Evolutionary conservation across 495 filamentous ascomycete species (phyloP), one percentile per base, ranked within the genome.

Genomic region (Podospora pseudocomata): DNA sequence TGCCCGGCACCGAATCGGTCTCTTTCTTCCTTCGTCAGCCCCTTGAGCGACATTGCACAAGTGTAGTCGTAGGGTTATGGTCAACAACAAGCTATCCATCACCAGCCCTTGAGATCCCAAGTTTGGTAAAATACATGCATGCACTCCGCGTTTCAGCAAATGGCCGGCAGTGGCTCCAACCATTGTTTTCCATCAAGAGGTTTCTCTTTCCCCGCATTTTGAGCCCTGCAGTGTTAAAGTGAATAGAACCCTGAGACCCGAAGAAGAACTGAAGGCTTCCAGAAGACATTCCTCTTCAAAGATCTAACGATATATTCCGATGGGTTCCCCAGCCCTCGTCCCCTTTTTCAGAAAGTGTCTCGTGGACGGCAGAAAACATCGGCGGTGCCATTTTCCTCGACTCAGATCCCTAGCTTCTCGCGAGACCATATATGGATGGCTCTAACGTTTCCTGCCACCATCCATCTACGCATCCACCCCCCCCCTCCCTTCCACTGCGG

Each of bases 131-230:
- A 58, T 58, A 19, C 55, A 58, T 58, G 55, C 55, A 26, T 58
- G 55, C 55, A 58, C 55, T 58, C 55, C 55, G 55, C 55, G 55
- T 58, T 58, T 58, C 55, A 58, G 55, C 23, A 58, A 58, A 58
- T 58, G 55, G 55, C 55, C 55, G 55, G 55, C 55, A 58, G 26
- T 20, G 55, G 55, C 13, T 13, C 13, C 55, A 58, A 58, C 55
- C 55, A 58, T 58, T 58, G 55, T 20, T 58, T 58, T 58, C 55
- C 55, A 20, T 58, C 55, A 20, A 58, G 55, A 58, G 55, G 55
- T 58, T 26, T 58, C n/a, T 26, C 55, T 20, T 58, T 58, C 55
- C 55, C 55, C 55, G 55, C 55, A 58, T 58, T 58, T 26, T 13
- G 39, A 49, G 39, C n/a, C 55, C 55, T 26, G 55, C 19, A 26